Base-by-base conservation (phyloP, 805 yeast genomes). In the Saturnispora saitoi region DNA sequence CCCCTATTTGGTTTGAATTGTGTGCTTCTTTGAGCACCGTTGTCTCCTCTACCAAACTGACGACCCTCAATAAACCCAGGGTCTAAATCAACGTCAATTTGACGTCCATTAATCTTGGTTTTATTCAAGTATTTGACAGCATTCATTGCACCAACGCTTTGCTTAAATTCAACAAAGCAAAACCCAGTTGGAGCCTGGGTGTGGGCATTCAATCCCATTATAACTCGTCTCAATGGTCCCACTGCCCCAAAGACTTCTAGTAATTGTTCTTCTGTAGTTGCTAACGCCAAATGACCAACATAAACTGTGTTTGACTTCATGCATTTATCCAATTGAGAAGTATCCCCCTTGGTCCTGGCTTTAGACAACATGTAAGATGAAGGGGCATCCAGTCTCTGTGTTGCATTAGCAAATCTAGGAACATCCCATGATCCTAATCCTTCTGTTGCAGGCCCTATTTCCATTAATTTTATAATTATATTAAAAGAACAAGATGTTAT, bases 41-140 rank as follows among this genome's bases (percentile, higher is more conserved):
- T 81, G 14, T 77, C 74, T 42, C 98, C 98, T 59, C 99, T 76
- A 19, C 99, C 99, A 61, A 81, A 93, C 62, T 93, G 98, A 55
- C 99, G 74, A 1, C 99, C 99, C 57, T 91, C 97, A 53, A 77
- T 80, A 63, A 91, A 93, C 0, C 99, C 99, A 0, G 97, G 96
- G 61, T 93, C 99, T 57, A 95, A 71, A 67, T 93, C 99, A 44
- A 91, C 86, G 34, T 84, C 83, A 60, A 93, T 76, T 34, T 74
- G 70, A 52, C 86, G 80, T 45, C 90, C 95, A 60, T 91, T 96
- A 46, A 93, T 75, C 58, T 81, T 82, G 0, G 96, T 88, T 48
- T 80, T 83, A 56, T 86, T 81, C 44, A 93, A 69, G 59, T 80
- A 91, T 63, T 88, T 86, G 61, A 91, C 78, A 2, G 96, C 86